phyloP scores from a whole-genome alignment of 108 stramenopile species.

The Pseudonitzschia delicatissima region DNA sequence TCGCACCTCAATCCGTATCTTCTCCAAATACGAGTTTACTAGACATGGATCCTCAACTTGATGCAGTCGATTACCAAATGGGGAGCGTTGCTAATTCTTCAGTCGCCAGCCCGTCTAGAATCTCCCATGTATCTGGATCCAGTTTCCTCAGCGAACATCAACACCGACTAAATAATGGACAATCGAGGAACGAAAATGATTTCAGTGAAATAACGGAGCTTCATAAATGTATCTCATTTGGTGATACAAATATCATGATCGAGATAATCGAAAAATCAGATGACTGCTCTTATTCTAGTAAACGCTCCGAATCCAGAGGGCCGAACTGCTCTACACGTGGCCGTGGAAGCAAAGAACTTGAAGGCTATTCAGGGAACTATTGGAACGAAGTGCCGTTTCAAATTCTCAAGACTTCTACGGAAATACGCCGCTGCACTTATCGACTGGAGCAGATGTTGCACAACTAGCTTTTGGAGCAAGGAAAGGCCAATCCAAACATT shows the following conservation, averaged over 20 bases:
- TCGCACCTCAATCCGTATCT: background rate
- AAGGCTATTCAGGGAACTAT: constrained; percentile 44
- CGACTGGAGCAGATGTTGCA: constrained; percentile 41
- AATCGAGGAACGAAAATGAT: background rate
- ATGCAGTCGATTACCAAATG: background rate
- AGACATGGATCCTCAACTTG: background rate
- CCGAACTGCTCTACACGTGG: constrained; percentile 74
- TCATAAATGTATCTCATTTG: constrained; percentile 15
- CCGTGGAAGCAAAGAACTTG: constrained; percentile 45
- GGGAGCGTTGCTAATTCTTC: background rate
- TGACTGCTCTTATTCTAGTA: constrained; percentile 33
- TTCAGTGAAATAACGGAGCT: background rate
- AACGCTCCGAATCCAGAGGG: constrained; percentile 47
- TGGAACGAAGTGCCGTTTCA: constrained; percentile 53
- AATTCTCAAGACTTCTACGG: constrained; percentile 76
- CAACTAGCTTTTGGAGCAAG: constrained; percentile 52
- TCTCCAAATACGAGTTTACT: constrained; percentile 6
- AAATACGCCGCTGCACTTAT: constrained; percentile 77
- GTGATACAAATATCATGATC: constrained; percentile 7
- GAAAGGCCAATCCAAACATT: constrained; percentile 79
- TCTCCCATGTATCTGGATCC: background rate
- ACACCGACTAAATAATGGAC: background rate
- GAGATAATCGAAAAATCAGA: constrained; percentile 8
- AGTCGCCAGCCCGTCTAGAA: background rate
- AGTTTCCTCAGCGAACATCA: background rate